Base-by-base conservation (phyloP, 208 protist genomes). In the Trichomonas gallinae region DNA sequence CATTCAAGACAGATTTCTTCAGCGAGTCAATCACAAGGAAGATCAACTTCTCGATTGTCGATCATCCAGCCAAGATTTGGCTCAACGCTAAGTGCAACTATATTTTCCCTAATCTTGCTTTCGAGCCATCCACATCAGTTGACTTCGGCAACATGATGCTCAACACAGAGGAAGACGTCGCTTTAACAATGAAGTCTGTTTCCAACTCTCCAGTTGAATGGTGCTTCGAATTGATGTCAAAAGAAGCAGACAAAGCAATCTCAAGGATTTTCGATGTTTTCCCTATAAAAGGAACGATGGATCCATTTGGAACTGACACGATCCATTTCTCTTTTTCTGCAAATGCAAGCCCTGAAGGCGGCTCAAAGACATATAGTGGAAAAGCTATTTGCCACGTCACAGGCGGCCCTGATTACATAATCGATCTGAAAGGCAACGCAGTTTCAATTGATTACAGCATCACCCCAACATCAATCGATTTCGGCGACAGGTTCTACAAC, bases 1-100 rank as follows among this genome's bases (percentile, higher is more conserved):
- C 87, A 38, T 93, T 93, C n/a, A 93, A 93, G 44, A 34, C 23
- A 93, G 87, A 93, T 51, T 93, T 93, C n/a, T 40, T 48, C 10
- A 38, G 23, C n/a, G 87, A 93, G 38, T n/a, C 36, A 34, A 51
- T 93, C 6, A 93, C 42, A n/a, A 48, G 44, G 44, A 93, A 93
- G 31, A n/a, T 93, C 0, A 58, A n/a, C n/a, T 51, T 93, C 31
- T 51, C 87, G 38, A 34, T 93, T 38, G 26, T n/a, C 0, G n/a
- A 93, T 93, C 87, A 93, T 93, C 40, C 44, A 21, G 40, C 42
- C 0, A 34, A 93, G 15, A 34, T 51, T 34, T 93, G 9, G 8
- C 10, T 93, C 0, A 93, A 93, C 38, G 11, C 45, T 11, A 48
- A 51, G 38, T 42, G 44, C 26, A 40, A 48, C 31, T 51, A 40